These are phyloP conservation scores for Metschnikowia noctiluminum DNA, from an alignment of 805 yeast genomes.

Conservation along the genomic window DNA sequence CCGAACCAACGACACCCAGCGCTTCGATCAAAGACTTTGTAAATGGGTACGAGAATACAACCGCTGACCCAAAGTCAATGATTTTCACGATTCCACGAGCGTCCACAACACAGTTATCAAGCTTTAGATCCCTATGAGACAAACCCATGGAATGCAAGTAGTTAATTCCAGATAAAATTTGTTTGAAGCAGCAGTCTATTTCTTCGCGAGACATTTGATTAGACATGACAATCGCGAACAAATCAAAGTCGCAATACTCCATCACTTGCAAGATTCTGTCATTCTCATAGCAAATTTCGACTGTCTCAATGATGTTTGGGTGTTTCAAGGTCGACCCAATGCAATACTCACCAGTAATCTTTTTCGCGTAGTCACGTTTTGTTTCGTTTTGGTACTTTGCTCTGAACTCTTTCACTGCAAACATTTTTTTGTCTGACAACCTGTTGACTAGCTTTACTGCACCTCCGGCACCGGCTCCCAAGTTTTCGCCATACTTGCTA, in stretches of 20 bases:
- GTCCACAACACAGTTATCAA: conserved; percentile 89
- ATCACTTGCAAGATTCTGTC: conserved; percentile 85
- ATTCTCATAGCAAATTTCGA: conserved; percentile 86
- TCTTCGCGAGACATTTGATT: conserved; percentile 80
- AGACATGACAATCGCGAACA: conserved; percentile 93
- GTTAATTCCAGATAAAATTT: conserved; percentile 73
- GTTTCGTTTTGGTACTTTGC: conserved; percentile 70
- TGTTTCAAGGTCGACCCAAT: conserved; percentile 88
- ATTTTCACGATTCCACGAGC: conserved; percentile 80
- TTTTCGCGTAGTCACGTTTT: conserved; percentile 82
- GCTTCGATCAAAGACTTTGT: conserved; percentile 69
- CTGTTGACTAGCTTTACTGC: conserved; percentile 73
- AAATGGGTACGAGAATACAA: conserved; percentile 85
- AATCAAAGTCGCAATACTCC: conserved; percentile 92
- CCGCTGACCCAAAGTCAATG: conserved; percentile 93
- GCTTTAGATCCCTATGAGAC: conserved; percentile 87
- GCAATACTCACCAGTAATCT: conserved; percentile 92
- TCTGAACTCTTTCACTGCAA: conserved; percentile 92
- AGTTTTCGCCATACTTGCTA: conserved; percentile 75
- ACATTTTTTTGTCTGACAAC: conserved; percentile 61
- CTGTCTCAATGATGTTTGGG: conserved; percentile 85
- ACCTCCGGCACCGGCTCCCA: conserved; percentile 97
- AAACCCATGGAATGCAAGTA: conserved; percentile 83
- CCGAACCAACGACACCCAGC: conserved; percentile 83
- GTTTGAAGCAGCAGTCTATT: conserved; percentile 86